Conservation (phyloP, 2,329 filamentous ascomycete species). For the Sporothrix phasma region DNA sequence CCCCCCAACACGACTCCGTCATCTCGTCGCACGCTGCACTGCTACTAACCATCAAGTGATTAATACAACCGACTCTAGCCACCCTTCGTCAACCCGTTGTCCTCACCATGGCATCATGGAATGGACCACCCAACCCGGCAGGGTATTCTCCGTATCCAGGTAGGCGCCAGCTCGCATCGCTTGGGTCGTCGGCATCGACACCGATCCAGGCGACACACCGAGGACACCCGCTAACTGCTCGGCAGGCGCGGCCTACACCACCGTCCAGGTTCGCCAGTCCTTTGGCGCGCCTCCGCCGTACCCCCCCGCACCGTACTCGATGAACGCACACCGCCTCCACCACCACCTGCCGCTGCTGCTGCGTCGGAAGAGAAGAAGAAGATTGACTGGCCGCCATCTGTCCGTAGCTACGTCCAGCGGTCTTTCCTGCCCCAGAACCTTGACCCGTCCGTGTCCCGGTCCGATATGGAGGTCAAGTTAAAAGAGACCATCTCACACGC, state of each 20-base stretch:
- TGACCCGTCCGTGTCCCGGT: slow-evolving; percentile 48
- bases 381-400: slow-evolving; percentile 71
- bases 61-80: background rate
- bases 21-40: background rate
- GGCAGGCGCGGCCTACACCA: slow-evolving; percentile 33
- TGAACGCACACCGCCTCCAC: slow-evolving; percentile 21
- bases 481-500: slow-evolving; percentile 77
- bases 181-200: too few species aligned
- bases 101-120: slow-evolving; percentile 19
- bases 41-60: slow-evolving; percentile 21
- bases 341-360: slow-evolving; percentile 11
- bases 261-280: slow-evolving; percentile 34
- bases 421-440: slow-evolving; percentile 71
- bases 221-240: background rate
- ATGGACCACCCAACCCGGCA: slow-evolving; percentile 23
- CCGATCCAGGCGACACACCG: background rate
- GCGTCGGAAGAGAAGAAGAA: slow-evolving; percentile 35
- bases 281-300: slow-evolving; percentile 23
- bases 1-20: background rate
- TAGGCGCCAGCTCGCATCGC: slow-evolving; percentile 3
- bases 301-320: slow-evolving; percentile 21
- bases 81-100: background rate
- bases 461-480: slow-evolving; percentile 74
- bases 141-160: slow-evolving; percentile 16
- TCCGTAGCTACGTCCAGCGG: slow-evolving; percentile 79